Base-by-base conservation (phyloP, 116 monocot genomes). In the Zostera marina region DNA sequence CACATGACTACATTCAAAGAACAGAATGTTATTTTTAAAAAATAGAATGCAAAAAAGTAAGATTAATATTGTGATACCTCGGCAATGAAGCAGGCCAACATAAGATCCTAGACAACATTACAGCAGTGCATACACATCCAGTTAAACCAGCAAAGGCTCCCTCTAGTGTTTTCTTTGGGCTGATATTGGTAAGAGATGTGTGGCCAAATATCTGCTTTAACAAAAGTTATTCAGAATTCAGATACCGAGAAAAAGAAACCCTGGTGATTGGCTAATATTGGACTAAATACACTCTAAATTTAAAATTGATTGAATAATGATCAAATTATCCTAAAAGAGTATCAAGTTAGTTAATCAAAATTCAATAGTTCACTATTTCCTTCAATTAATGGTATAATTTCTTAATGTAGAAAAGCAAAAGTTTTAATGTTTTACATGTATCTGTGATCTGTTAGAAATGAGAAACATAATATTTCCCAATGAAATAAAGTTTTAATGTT, bases 81-180 rank as follows among this genome's bases (percentile, higher is more conserved):
- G 81, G 56, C 44, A 81, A 59, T 19, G 88, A 81, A 64, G 60
- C 64, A n/a, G 93, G 93, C 93, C 93, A 93, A 40, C 59, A 75
- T 40, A 88, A 69, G 66, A 93, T 64, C 64, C 72, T 87, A 14
- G 87, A 79, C 38, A 93, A 67, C 44, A 84, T 44, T 43, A 84
- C 45, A 49, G 77, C 58, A 59, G 74, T 59, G 10, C 72, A 20
- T 54, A 79, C 54, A 72, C 93, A 93, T 8, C 93, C 93, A 73
- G 57, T 69, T 61, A 93, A 68, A 59, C 93, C 93, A 71, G 84
- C 84, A 71, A 88, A 66, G 52, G 84, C 79, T 42, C 93, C 93
- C 70, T 93, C 93, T 59, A 87, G 60, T 51, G 93, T 93, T 69
- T 93, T 93, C 67, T 93, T 87, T 44, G 93, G 93, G 57, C 93